Evolutionary conservation across 208 protist species (phyloP), one percentile per base, ranked within the genome.

Genomic region (Wallacemonas sp.): DNA sequence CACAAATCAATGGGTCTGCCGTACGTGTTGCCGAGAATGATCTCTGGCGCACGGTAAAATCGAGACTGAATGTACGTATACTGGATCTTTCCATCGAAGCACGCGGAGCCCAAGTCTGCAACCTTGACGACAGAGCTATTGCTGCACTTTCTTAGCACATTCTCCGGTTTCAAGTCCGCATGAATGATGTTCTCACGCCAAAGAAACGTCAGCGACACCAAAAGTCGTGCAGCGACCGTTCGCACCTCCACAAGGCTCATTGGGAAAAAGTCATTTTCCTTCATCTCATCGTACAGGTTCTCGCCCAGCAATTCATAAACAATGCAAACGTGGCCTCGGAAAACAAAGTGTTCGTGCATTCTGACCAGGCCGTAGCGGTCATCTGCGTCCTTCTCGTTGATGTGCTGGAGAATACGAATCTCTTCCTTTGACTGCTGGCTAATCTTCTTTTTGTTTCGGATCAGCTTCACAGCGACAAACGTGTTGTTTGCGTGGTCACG

Each of bases 101-200:
- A 98, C 9, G 89, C 90, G n/a, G 93, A 97, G 21, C 98, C 98
- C 55, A 99, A 94, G 78, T 99, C 98, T 59, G 98, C 98, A 17
- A 99, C 82, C 67, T 98, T 99, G 71, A 99, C 96, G 19, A 71
- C 79, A 21, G 79, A 81, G 29, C 60, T 77, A 26, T 83, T 85
- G 15, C 80, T 55, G 17, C 78, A 62, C 58, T 78, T 76, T 19
- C 97, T 68, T 6, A 99, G 74, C 39, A 99, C 89, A 72, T 99
- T 99, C 76, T 99, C 97, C 4, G 97, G 97, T 76, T 99, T 99
- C 41, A 98, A 58, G 66, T 98, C 97, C 54, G 92, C 94, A 73
- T 99, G 97, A 50, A 98, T 93, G 59, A 99, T 93, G 45, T 85
- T 81, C 58, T 95, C 80, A 22, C 71, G 75, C 46, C 72, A 84